Percentiles rank a stretch among this genome's conserved stretches.
phyloP scores from a whole-genome alignment of 2,329 filamentous ascomycete genomes.

The Shiraia sp. region DNA sequence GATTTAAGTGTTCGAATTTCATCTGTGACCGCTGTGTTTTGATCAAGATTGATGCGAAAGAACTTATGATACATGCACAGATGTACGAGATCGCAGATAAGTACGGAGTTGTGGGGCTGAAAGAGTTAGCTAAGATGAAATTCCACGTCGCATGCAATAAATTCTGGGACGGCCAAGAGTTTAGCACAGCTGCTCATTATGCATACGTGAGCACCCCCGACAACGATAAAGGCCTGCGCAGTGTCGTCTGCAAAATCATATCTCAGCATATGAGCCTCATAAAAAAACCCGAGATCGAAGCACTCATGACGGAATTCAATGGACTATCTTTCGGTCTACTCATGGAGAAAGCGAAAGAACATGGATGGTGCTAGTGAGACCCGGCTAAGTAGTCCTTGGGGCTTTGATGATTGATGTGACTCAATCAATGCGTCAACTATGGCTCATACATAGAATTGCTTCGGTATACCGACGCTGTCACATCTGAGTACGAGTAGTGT shows the following conservation, averaged over 20 bases:
- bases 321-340: conserved; percentile 7
- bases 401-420: conserved; percentile 15
- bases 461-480: too few species aligned
- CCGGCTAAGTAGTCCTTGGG: conserved; percentile 22
- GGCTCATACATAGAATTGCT: too few species aligned
- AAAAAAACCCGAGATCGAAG: conserved; percentile 8
- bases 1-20: not conserved
- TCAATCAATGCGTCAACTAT: too few species aligned
- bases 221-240: conserved; percentile 35
- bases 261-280: conserved; percentile 18
- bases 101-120: conserved; percentile 10
- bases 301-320: conserved; percentile 8
- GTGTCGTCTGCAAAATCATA: conserved; percentile 30
- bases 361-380: not conserved
- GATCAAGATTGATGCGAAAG: not conserved
- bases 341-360: not conserved
- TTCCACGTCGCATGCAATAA: conserved; percentile 7
- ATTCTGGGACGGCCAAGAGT: conserved; percentile 22
- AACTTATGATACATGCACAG: not conserved
- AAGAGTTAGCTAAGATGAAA: conserved; percentile 10
- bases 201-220: conserved; percentile 29
- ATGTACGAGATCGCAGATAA: conserved; percentile 22
- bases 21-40: not conserved
- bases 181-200: conserved; percentile 28
- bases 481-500: too few species aligned